A percentile compares a stretch with the other conserved stretches of the same genome.
Evolutionary conservation across 2,329 filamentous ascomycete species (phyloP).

Genomic region (Monosporascus sp.): DNA sequence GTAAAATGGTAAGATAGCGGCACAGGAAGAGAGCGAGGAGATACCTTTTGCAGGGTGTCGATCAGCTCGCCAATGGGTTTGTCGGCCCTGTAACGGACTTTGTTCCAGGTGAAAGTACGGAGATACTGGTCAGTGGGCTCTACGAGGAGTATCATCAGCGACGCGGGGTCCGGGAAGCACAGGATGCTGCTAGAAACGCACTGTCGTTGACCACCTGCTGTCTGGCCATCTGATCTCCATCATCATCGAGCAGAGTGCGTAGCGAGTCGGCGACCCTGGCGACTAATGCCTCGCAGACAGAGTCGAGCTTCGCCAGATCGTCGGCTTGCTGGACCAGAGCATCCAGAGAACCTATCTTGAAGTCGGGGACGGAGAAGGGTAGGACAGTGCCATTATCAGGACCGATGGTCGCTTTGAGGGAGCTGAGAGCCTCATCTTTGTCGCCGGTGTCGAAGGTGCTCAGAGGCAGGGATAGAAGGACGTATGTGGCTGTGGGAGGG

Average conservation of each 20-base stretch:
- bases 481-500: constrained; percentile 58
- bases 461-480: constrained; percentile 84
- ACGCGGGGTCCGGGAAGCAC: constrained; percentile 1
- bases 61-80: constrained; percentile 84
- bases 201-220: constrained; percentile 95
- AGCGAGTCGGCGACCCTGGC: constrained; percentile 85
- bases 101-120: constrained; percentile 89
- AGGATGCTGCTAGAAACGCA: constrained; percentile 38
- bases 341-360: constrained; percentile 97
- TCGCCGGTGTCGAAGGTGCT: constrained; percentile 79
- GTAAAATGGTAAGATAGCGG: background rate
- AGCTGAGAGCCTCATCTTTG: constrained; percentile 73
- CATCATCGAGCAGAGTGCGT: constrained; percentile 74
- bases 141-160: constrained; percentile 36
- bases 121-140: constrained; percentile 96
- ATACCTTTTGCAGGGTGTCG: constrained; percentile 80
- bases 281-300: constrained; percentile 74
- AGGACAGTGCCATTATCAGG: constrained; percentile 71
- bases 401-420: constrained; percentile 67
- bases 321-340: constrained; percentile 94
- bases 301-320: constrained; percentile 83
- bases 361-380: constrained; percentile 80
- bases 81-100: constrained; percentile 92
- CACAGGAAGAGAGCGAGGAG: background rate
- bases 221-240: constrained; percentile 74